phyloP scores from a whole-genome alignment of 148 eudicot species.

The Camellia granthamiana region DNA sequence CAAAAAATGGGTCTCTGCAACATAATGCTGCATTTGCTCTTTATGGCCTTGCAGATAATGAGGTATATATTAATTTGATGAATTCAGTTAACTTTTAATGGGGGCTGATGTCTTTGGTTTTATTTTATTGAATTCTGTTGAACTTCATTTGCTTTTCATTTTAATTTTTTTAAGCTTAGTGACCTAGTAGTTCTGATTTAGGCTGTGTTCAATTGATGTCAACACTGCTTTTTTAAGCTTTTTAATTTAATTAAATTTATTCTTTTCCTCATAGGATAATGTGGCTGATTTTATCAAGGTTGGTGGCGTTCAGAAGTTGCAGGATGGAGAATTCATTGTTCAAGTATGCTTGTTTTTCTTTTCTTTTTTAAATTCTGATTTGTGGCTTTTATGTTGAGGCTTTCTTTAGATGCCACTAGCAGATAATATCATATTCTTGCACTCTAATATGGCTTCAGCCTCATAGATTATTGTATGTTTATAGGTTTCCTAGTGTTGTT shows the following conservation, averaged over 20 bases:
- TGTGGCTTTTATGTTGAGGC: background rate
- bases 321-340: constrained; percentile 80
- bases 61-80: constrained; percentile 40
- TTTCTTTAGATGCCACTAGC: background rate
- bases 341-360: constrained; percentile 45
- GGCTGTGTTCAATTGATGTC: background rate
- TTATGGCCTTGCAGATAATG: constrained; percentile 97
- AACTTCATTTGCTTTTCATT: background rate
- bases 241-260: constrained; percentile 1
- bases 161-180: background rate
- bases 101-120: background rate
- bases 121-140: background rate
- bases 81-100: background rate
- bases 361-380: background rate
- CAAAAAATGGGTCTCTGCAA: constrained; percentile 81
- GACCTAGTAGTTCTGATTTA: background rate
- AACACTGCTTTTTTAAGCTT: background rate
- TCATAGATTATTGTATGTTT: background rate
- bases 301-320: constrained; percentile 87
- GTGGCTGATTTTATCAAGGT: constrained; percentile 73
- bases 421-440: background rate
- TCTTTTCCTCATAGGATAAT: constrained; percentile 53
- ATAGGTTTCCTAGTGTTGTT: background rate
- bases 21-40: constrained; percentile 99
- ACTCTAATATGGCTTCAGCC: background rate